Base-by-base conservation (phyloP, 2,329 filamentous ascomycete species). In the Talaromyces sp. region DNA sequence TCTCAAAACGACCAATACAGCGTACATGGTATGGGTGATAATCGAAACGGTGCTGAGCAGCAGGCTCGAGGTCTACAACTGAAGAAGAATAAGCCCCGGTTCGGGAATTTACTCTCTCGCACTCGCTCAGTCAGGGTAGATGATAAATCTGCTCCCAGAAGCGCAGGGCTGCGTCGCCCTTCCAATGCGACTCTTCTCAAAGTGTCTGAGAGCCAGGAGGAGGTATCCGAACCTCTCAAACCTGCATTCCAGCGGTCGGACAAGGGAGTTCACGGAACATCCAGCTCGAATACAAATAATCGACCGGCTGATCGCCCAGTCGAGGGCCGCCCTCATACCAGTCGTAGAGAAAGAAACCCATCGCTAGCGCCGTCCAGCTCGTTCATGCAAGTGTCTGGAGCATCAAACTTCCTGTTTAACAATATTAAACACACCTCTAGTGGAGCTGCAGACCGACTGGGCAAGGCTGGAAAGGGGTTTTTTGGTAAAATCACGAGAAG, bases 401-500 rank as follows among this genome's bases (percentile, higher is more conserved):
- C 77, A 43, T 84, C 86, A 15, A 77, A 80, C 53, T 80, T 81
- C 2, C 85, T 94, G 57, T 83, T 94, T 67, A 88, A 82, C 63
- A 90, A 88, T 58, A 76, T 94, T 46, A 89, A 88, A 63, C 87
- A 82, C 64, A 86, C 86, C 5, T 87, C 86, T 17, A 87, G 83
- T 53, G 87, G 86, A 65, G 88, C 89, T 56, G 89, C 89, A 21
- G 89, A 90, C 63, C 80, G 81, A 40, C 71, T 85, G 58, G 80
- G 80, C 62, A 90, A 91, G 67, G 84, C 93, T 61, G 87, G 89
- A 63, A 93, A 91, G 69, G 88, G 88, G 9, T 80, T 95, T 53
- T 92, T 96, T 67, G 89, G 89, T 60, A 94, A 94, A 73, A 81
- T 87, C 63, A 82, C 81, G 19, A 82, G 89, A 57, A 88, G 86